Percentiles rank a stretch among this genome's conserved stretches.
These are phyloP conservation scores for Quercus lobata DNA, from an alignment of 331 rosid species.

Conservation along the genomic window DNA sequence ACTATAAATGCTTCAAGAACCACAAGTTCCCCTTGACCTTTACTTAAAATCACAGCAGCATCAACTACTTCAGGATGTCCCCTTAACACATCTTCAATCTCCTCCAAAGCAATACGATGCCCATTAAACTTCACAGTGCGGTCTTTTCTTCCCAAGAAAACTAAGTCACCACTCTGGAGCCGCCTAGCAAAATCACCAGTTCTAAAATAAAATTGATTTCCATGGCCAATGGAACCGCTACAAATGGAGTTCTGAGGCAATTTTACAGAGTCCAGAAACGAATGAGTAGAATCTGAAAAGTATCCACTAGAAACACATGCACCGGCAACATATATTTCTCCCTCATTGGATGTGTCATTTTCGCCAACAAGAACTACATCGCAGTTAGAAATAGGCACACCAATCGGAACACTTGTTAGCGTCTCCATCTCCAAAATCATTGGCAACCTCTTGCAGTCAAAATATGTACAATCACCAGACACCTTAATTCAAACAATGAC, in stretches of 20 bases:
- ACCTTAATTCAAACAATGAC: conserved; percentile 46
- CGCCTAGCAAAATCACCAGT: conserved; percentile 75
- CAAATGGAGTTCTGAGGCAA: conserved; percentile 33
- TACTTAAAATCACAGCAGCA: conserved; percentile 60
- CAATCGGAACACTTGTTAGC: conserved; percentile 73
- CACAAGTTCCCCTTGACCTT: conserved; percentile 36
- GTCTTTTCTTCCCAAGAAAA: conserved; percentile 87
- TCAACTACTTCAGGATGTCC: conserved; percentile 57
- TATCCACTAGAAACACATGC: conserved; percentile 70
- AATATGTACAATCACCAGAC: conserved; percentile 92
- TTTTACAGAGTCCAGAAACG: conserved; percentile 30
- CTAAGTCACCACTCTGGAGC: conserved; percentile 68
- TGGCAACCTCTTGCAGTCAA: conserved; percentile 89
- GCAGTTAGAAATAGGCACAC: conserved; percentile 73
- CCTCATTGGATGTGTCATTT: conserved; percentile 46
- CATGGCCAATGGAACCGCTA: conserved; percentile 26
- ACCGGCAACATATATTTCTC: conserved; percentile 83
- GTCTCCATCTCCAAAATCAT: conserved; percentile 54
- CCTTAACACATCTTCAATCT: conserved; percentile 68
- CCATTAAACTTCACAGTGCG: conserved; percentile 74
- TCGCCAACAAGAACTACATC: conserved; percentile 59
- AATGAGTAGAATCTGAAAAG: conserved; percentile 38
- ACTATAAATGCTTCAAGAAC: conserved; percentile 64
- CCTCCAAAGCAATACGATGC: conserved; percentile 77
- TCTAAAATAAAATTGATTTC: conserved; percentile 40